Evolutionary conservation across 1,139 yeast species (phyloP).

Genomic region (Spathaspora sp.): DNA sequence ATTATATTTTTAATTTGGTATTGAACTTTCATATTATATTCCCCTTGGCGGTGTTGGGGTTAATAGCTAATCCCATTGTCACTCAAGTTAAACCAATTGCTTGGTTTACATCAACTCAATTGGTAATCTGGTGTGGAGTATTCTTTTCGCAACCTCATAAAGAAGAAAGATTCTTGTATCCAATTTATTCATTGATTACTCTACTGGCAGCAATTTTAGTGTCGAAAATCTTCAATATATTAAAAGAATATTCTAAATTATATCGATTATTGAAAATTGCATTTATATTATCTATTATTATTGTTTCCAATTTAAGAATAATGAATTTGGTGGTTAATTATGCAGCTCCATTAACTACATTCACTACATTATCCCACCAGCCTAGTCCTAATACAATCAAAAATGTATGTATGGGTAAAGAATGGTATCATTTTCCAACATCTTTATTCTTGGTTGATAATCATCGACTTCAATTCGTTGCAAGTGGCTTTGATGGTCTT

Average conservation of each 20-base stretch:
- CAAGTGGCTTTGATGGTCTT: slow-evolving; percentile 81
- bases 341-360: slow-evolving; percentile 52
- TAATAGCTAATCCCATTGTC: slow-evolving; percentile 17
- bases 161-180: slow-evolving; percentile 89
- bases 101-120: slow-evolving; percentile 24
- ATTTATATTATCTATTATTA: slow-evolving; percentile 8
- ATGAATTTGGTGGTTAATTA: slow-evolving; percentile 52
- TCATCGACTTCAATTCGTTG: slow-evolving; percentile 62
- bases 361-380: slow-evolving; percentile 10
- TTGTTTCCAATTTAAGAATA: slow-evolving; percentile 37
- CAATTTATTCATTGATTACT: slow-evolving; percentile 70
- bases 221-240: slow-evolving; percentile 21
- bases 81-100: slow-evolving; percentile 12
- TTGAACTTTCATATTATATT: slow-evolving; percentile 70
- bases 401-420: slow-evolving; percentile 84
- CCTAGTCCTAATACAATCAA: slow-evolving; percentile 9
- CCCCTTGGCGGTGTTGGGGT: slow-evolving; percentile 45
- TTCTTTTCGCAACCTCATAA: slow-evolving; percentile 84
- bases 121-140: slow-evolving; percentile 64
- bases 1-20: slow-evolving; percentile 66
- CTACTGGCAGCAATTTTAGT: slow-evolving; percentile 61
- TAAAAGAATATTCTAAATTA: slow-evolving; percentile 5
- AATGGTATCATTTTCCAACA: slow-evolving; percentile 92
- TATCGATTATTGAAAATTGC: slow-evolving; percentile 12
- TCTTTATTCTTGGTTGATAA: slow-evolving; percentile 73